These are phyloP conservation scores for Plasmodium relictum DNA, from an alignment of 169 alveolate species.

Conservation along the genomic window DNA sequence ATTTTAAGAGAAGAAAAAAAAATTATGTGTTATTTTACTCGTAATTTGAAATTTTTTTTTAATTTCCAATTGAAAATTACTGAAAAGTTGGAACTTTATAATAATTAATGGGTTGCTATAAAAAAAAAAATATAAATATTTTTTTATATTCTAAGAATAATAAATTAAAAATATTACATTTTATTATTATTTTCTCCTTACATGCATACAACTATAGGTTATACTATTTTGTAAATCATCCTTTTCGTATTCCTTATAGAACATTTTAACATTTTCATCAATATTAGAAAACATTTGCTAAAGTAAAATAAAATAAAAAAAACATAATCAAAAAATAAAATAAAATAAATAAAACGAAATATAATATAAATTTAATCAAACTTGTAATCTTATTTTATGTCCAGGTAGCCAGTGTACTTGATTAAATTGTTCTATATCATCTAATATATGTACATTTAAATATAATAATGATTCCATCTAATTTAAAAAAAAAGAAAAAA, in stretches of 20 bases:
- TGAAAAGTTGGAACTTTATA: constrained; percentile 10
- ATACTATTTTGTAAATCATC: constrained; percentile 7
- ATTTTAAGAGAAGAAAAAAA: too few species aligned
- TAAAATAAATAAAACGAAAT: not conserved
- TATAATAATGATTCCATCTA: constrained; percentile 87
- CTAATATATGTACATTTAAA: constrained; percentile 86
- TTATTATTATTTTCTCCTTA: not conserved
- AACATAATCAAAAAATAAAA: not conserved
- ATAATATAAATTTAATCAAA: not conserved
- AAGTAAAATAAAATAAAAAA: not conserved
- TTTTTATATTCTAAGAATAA: not conserved
- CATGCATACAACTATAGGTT: constrained; percentile 15
- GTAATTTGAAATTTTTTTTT: too few species aligned
- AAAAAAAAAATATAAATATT: not conserved
- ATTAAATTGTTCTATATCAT: constrained; percentile 88
- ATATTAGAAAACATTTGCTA: constrained; percentile 65
- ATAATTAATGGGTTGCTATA: constrained; percentile 31
- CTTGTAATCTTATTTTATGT: constrained; percentile 86
- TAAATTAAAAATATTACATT: not conserved
- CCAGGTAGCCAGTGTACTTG: constrained; percentile 92
- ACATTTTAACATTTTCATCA: constrained; percentile 42
- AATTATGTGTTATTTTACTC: too few species aligned
- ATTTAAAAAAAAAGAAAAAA: constrained; percentile 10
- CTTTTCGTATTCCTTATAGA: constrained; percentile 35
- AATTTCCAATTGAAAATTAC: not conserved